These are phyloP conservation scores for Elsinoe ampelina DNA, from an alignment of 2,329 filamentous ascomycete genomes.

Conservation along the genomic window DNA sequence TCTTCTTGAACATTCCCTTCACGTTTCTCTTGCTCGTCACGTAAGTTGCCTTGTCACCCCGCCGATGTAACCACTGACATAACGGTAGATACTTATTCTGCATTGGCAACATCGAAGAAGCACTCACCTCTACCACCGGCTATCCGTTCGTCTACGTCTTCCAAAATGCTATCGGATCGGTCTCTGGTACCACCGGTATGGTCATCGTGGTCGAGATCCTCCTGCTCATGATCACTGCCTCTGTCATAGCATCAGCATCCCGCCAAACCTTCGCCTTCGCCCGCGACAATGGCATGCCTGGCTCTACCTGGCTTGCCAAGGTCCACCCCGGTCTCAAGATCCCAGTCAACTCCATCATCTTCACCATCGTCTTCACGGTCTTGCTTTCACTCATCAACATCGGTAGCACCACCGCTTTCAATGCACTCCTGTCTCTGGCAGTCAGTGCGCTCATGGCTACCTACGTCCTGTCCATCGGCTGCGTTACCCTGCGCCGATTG, in stretches of 20 bases:
- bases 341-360: slow-evolving; percentile 21
- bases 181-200: slow-evolving; percentile 18
- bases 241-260: slow-evolving; percentile 16
- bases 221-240: slow-evolving; percentile 16
- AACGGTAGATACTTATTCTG: slow-evolving; percentile 20
- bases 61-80: not conserved
- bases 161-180: slow-evolving; percentile 23
- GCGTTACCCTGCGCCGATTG: slow-evolving; percentile 30
- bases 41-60: not conserved
- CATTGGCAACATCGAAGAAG: slow-evolving; percentile 23
- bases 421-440: slow-evolving; percentile 33
- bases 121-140: slow-evolving; percentile 23
- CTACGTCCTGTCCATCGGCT: slow-evolving; percentile 31
- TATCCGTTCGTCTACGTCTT: slow-evolving; percentile 33
- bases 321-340: slow-evolving; percentile 18
- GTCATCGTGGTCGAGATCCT: slow-evolving; percentile 20
- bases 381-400: slow-evolving; percentile 30
- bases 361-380: slow-evolving; percentile 19
- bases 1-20: slow-evolving; percentile 33
- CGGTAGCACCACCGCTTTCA: slow-evolving; percentile 31
- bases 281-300: slow-evolving; percentile 17
- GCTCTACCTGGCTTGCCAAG: slow-evolving; percentile 16
- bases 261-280: slow-evolving; percentile 19
- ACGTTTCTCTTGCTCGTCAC: slow-evolving; percentile 4
- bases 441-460: slow-evolving; percentile 32